These are phyloP conservation scores for Flaveria linearis DNA, from an alignment of 129 eudicot genomes.

Conservation along the genomic window DNA sequence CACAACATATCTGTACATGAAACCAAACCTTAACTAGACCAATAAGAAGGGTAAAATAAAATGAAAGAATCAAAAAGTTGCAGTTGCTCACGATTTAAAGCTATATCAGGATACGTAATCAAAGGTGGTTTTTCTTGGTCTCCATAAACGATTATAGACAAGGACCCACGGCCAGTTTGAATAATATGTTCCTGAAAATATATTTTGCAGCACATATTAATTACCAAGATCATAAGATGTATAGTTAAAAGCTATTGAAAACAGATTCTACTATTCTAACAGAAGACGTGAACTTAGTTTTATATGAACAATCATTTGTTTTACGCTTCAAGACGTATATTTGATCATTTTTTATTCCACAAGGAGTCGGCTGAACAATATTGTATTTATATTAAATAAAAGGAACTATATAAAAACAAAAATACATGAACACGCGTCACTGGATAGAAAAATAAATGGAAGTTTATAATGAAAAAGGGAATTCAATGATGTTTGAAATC, in stretches of 20 bases:
- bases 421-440: slow-evolving; percentile 29
- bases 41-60: neutral
- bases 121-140: slow-evolving; percentile 93
- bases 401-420: slow-evolving; percentile 19
- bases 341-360: slow-evolving; percentile 26
- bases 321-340: slow-evolving; percentile 20
- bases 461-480: slow-evolving; percentile 32
- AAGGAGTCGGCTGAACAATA: slow-evolving; percentile 19
- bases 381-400: neutral
- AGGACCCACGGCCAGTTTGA: slow-evolving; percentile 72
- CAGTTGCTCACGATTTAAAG: slow-evolving; percentile 78
- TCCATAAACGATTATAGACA: slow-evolving; percentile 93
- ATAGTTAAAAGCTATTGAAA: slow-evolving; percentile 12
- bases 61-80: neutral
- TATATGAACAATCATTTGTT: slow-evolving; percentile 26
- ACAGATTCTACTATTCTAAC: neutral
- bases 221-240: neutral
- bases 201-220: slow-evolving; percentile 20
- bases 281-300: slow-evolving; percentile 24
- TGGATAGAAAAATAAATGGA: slow-evolving; percentile 27
- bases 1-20: slow-evolving; percentile 84
- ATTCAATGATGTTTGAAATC: slow-evolving; percentile 22
- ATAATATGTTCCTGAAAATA: slow-evolving; percentile 74
- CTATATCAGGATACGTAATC: slow-evolving; percentile 96
- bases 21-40: neutral